Evolutionary conservation across 495 filamentous ascomycete species (phyloP).

Genomic region (Hyaloscypha hepaticicola): DNA sequence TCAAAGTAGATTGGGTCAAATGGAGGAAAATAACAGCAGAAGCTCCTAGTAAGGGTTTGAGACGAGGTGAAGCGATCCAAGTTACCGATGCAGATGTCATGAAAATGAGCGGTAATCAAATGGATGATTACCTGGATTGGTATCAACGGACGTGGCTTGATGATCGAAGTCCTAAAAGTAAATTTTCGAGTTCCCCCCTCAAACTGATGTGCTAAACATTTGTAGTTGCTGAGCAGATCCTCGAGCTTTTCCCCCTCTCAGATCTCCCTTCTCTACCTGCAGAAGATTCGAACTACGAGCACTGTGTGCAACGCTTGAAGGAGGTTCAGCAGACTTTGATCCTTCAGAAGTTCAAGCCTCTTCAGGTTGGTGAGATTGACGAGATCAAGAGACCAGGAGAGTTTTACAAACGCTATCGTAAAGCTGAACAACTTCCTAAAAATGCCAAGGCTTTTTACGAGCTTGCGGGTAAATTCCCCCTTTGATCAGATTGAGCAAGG

Average conservation of each 20-base stretch:
- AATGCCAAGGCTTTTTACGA: slow-evolving; percentile 54
- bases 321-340: slow-evolving; percentile 24
- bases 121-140: slow-evolving; percentile 88
- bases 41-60: slow-evolving; percentile 38
- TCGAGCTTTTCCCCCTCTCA: slow-evolving; percentile 46
- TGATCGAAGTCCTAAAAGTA: slow-evolving; percentile 44
- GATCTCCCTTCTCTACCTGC: slow-evolving; percentile 18
- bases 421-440: slow-evolving; percentile 54
- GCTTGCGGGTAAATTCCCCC: slow-evolving; percentile 44
- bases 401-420: slow-evolving; percentile 57
- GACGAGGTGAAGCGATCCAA: slow-evolving; percentile 33
- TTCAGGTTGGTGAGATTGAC: slow-evolving; percentile 30
- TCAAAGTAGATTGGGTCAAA: slow-evolving; percentile 66
- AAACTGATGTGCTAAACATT: slow-evolving; percentile 4
- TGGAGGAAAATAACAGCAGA: slow-evolving; percentile 62
- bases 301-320: slow-evolving; percentile 22
- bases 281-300: slow-evolving; percentile 13
- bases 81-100: slow-evolving; percentile 68
- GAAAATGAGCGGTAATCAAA: slow-evolving; percentile 60
- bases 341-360: slow-evolving; percentile 24
- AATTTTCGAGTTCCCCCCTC: slow-evolving; percentile 1
- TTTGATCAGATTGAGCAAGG: not conserved
- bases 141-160: slow-evolving; percentile 75
- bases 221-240: slow-evolving; percentile 37
- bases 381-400: slow-evolving; percentile 48